phyloP scores from a whole-genome alignment of 1,284 basidiomycete species.

The Apiotrichum akiyoshidainum region DNA sequence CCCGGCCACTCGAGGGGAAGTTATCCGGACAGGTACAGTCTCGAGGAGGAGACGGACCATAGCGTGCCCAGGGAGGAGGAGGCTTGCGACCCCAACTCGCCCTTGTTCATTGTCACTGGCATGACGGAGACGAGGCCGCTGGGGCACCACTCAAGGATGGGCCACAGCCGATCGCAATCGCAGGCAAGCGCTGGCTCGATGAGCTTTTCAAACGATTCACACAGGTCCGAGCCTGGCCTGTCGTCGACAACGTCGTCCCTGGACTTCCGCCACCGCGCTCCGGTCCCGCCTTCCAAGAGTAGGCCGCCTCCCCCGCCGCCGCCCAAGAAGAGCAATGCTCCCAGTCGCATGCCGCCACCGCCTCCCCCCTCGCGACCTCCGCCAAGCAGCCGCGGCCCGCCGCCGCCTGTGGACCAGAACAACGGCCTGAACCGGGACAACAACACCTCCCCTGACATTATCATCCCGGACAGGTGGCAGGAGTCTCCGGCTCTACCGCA shows the following conservation, averaged over 20 bases:
- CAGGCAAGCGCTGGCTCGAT: background rate
- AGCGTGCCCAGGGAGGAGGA: background rate
- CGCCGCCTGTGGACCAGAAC: background rate
- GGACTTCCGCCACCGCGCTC: slow-evolving; percentile 1
- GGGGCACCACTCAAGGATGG: background rate
- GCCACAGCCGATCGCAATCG: background rate
- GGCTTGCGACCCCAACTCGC: background rate
- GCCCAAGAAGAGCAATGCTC: background rate
- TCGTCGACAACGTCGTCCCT: slow-evolving; percentile 21
- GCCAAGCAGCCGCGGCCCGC: background rate
- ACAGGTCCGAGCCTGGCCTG: background rate
- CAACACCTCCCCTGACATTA: too few relatives aligned
- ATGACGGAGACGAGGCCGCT: too few relatives aligned
- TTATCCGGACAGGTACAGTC: too few relatives aligned
- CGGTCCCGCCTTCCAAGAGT: slow-evolving; percentile 24
- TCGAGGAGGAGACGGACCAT: background rate
- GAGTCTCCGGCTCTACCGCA: too few relatives aligned
- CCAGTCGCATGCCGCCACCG: background rate
- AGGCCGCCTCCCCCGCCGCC: slow-evolving; percentile 9
- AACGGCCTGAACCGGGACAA: too few relatives aligned
- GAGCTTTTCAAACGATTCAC: background rate
- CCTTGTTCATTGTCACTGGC: too few relatives aligned
- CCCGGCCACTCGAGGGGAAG: background rate
- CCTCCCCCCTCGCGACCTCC: background rate
- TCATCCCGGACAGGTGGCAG: too few relatives aligned